Conservation (phyloP, 2,329 filamentous ascomycete genomes). For the Pseudocercospora pini-densiflorae region DNA sequence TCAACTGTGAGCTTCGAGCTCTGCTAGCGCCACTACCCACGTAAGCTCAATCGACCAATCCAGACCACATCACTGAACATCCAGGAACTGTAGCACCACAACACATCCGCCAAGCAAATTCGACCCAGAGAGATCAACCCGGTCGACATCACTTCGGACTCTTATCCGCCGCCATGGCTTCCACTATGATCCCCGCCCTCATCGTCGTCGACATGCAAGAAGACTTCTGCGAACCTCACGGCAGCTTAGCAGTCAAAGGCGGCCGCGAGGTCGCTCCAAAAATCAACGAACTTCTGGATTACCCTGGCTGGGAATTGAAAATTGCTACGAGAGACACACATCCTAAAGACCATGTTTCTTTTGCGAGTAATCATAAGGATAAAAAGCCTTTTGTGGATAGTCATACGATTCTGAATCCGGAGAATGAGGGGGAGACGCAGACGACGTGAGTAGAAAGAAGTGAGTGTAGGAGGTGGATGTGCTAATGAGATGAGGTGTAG, state of each 20-base stretch:
- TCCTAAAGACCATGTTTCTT: constrained; percentile 81
- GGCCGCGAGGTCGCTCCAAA: constrained; percentile 71
- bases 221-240: constrained; percentile 89
- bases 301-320: constrained; percentile 70
- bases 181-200: constrained; percentile 18
- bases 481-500: constrained; percentile 54
- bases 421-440: constrained; percentile 66
- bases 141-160: neutral
- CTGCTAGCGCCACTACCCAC: too few relatives aligned
- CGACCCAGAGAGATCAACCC: too few relatives aligned
- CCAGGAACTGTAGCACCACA: too few relatives aligned
- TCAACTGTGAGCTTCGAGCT: too few relatives aligned
- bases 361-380: constrained; percentile 75
- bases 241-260: constrained; percentile 78
- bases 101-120: too few relatives aligned
- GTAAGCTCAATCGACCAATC: too few relatives aligned
- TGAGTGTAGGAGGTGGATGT: neutral
- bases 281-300: constrained; percentile 74
- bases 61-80: too few relatives aligned
- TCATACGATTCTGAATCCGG: constrained; percentile 69
- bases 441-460: constrained; percentile 49
- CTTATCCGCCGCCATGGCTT: neutral
- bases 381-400: constrained; percentile 70
- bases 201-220: constrained; percentile 62
- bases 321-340: constrained; percentile 95